Base-by-base conservation (phyloP, 306 rosid genomes). In the Glycyrrhiza uralensis region DNA sequence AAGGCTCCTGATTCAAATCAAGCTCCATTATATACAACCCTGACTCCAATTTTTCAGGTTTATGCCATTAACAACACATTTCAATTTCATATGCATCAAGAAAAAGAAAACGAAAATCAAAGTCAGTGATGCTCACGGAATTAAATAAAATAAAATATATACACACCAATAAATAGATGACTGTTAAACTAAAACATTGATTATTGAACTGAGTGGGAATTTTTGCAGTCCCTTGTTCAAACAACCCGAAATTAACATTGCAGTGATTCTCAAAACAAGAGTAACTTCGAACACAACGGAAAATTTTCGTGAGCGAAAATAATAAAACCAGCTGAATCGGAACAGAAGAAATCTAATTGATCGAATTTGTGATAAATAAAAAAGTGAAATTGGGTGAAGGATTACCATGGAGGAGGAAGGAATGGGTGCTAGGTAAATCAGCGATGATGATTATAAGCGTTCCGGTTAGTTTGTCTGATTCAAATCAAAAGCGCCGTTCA, bases 1-100 rank as follows among this genome's bases (percentile, higher is more conserved):
- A 64, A 71, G 96, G 98, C 45, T 85, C 88, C 72, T 71, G 87
- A 82, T 89, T 89, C 84, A 89, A 83, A 83, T 88, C 94, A 68
- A 92, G 82, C 67, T 68, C 79, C 89, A 85, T 82, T 68, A 51
- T 23, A 76, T 41, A 71, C 18, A 50, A 30, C 45, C 46, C 60
- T 80, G 78, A 76, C 67, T 66, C 62, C 77, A 41, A n/a, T 78
- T 79, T 76, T 65, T 61, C 76, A 78, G 46, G 58, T 76, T 63
- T 55, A 56, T 77, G 59, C 75, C 84, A 71, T 42, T 6, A 60
- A 28, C 19, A 72, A 38, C 79, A 29, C 60, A 60, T 52, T 20
- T 59, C 51, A 60, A 60, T 52, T 20, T 59, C 51, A 60, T 0
- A 55, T 47, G 66, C 44, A 75, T 81, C 79, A 81, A 64, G 55